Evolutionary conservation across 805 yeast genomes (phyloP).

Genomic region (Alloascoidea africana): DNA sequence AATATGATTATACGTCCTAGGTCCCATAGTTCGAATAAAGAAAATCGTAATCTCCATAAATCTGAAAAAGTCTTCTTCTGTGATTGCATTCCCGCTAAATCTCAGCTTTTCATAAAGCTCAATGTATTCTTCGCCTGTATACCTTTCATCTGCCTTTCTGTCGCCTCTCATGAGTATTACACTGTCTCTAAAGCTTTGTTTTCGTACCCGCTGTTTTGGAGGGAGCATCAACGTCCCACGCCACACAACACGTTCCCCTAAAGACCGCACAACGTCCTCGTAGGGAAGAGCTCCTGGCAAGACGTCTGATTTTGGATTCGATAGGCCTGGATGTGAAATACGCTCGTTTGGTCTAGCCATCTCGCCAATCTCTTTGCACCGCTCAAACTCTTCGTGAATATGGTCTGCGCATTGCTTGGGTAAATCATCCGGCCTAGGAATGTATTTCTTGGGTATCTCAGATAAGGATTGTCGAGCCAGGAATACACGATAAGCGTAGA

Average conservation of each 20-base stretch:
- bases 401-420: conserved; percentile 28
- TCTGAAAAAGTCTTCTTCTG: conserved; percentile 40
- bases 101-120: conserved; percentile 50
- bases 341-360: conserved; percentile 26
- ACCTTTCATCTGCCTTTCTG: conserved; percentile 7
- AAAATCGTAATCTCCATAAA: conserved; percentile 37
- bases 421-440: conserved; percentile 50
- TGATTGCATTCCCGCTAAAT: conserved; percentile 47
- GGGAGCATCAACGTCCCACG: conserved; percentile 13
- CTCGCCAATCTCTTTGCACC: conserved; percentile 25
- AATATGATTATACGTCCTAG: no score
- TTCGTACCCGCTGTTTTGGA: conserved; percentile 7
- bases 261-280: conserved; percentile 10
- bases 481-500: conserved; percentile 46
- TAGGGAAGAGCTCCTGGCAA: conserved; percentile 12
- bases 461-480: conserved; percentile 41
- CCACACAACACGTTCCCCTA: conserved; percentile 12
- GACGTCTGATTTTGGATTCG: conserved; percentile 22
- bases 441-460: conserved; percentile 67
- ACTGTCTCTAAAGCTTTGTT: conserved; percentile 9
- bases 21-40: no score
- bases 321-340: conserved; percentile 37
- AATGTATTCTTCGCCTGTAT: conserved; percentile 20
- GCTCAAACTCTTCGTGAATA: conserved; percentile 24
- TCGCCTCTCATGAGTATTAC: conserved; percentile 7